phyloP scores from a whole-genome alignment of 768 basidiomycete species.

The Cyclocybe cylindracea region DNA sequence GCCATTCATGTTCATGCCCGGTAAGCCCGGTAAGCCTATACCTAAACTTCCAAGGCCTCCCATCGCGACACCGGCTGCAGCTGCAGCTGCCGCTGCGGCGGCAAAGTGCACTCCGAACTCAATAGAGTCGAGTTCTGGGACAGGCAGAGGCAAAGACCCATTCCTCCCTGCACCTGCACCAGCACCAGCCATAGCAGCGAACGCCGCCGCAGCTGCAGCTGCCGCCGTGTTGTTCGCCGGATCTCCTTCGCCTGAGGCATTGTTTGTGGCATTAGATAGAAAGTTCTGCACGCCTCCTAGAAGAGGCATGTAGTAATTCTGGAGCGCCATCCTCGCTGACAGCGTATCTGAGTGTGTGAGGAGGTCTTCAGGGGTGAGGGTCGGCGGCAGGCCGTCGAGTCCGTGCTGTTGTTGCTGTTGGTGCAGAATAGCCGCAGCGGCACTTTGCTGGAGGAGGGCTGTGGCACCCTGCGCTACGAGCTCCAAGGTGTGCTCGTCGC shows the following conservation, averaged over 20 bases:
- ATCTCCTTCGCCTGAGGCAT: neutral
- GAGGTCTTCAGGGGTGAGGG: slow-evolving; percentile 57
- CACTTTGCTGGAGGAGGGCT: slow-evolving; percentile 12
- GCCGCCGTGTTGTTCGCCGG: slow-evolving; percentile 2
- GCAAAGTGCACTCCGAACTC: slow-evolving; percentile 31
- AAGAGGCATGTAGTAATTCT: slow-evolving; percentile 64
- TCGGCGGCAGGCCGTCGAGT: slow-evolving; percentile 37
- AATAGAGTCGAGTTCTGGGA: slow-evolving; percentile 22
- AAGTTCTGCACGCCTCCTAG: slow-evolving; percentile 50
- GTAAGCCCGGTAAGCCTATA: slow-evolving; percentile 13
- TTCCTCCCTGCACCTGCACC: slow-evolving; percentile 18
- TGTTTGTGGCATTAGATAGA: slow-evolving; percentile 19
- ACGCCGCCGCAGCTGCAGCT: slow-evolving; percentile 15
- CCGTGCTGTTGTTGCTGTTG: slow-evolving; percentile 16
- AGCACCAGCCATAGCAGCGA: slow-evolving; percentile 20
- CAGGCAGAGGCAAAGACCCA: slow-evolving; percentile 15
- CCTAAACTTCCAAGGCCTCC: slow-evolving; percentile 21
- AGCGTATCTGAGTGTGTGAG: slow-evolving; percentile 57
- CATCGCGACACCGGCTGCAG: slow-evolving; percentile 24
- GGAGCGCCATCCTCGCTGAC: slow-evolving; percentile 59
- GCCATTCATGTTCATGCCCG: slow-evolving; percentile 16
- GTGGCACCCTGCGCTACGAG: slow-evolving; percentile 8
- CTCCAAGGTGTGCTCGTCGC: slow-evolving; percentile 9
- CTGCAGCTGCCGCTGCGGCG: slow-evolving; percentile 24
- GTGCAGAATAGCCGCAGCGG: slow-evolving; percentile 12